Base-by-base conservation (phyloP, 225 moss, liverwort and hornwort genomes). In the Sphagnum contortum region DNA sequence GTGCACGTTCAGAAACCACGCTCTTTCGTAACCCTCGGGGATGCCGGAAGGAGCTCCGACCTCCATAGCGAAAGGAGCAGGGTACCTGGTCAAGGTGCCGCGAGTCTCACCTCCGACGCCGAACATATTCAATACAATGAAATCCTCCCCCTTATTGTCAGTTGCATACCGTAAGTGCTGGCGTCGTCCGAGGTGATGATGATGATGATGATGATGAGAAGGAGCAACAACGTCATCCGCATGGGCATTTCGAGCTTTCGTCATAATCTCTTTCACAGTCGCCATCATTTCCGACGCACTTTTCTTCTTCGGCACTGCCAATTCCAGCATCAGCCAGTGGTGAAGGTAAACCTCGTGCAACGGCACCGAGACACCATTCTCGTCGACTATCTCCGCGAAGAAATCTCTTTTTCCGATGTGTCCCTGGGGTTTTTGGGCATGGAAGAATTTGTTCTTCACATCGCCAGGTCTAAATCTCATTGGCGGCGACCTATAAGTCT, bases 261-360 rank as follows among this genome's bases (percentile, higher is more conserved):
- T 57, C 11, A 29, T 8, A 8, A 68, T 60, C 52, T 62, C 58
- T 65, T 56, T 70, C 10, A 52, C 52, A 4, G 74, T 3, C 57
- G 68, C 60, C 8, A 8, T 12, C 2, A 48, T 69, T 29, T n/a
- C 4, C 48, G 11, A 45, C 44, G 3, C 58, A 2, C 70, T 50
- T 65, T 47, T 55, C 3, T 7, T 75, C 57, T 5, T 11, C 1
- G 73, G 77, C 1, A 73, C 0, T 3, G 47, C 57, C 3, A 6
- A 9, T 66, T 81, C 71, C 2, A 64, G 0, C 67, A 85, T 2
- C 12, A 74, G 0, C 85, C 85, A 82, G 57, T 85, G 85, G 29
- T 85, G 85, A 3, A 85, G 60, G 57, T 85, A 85, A 9, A 85
- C 74, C 0, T 82, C 81, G 9, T 71, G 3, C 51, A 74, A 69